Base-by-base conservation (phyloP, 495 filamentous ascomycete genomes). In the Penicillium soppii region DNA sequence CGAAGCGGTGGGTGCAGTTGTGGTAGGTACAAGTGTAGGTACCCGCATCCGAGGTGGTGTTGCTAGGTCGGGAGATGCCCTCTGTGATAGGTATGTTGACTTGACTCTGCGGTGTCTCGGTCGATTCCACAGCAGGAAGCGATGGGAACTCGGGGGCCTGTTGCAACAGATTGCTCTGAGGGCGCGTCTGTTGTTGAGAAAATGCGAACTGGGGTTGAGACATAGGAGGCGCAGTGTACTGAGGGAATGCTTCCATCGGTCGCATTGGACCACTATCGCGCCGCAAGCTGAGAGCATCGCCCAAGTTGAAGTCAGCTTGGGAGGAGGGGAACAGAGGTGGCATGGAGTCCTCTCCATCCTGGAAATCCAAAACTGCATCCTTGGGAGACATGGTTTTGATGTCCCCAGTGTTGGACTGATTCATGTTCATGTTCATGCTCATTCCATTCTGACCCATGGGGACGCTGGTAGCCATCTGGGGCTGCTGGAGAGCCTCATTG, bases 1-100 rank as follows among this genome's bases (percentile, higher is more conserved):
- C 88, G 63, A 98, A 98, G 47, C 94, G 89, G 47, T 82, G 79
- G 0, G 86, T 85, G 65, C 94, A 98, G 40, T 90, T 89, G 66
- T 92, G 90, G 59, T 96, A 95, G 12, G 90, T 95, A 68, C 95
- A 98, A 16, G 90, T 91, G 77, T 97, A 98, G 1, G 90, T 95
- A 10, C 92, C 94, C 23, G 84, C 79, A 58, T 92, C 87, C 1
- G 92, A 87, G 10, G 74, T 77, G 1, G 88, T 82, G 26, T 84
- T 76, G 2, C 68, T 62, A 4, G 90, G 90, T 37, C 78, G 76
- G 30, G 62, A 47, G n/a, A 74, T 68, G n/a, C 55, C 53, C 25
- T 68, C 69, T 26, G 70, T 57, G 46, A 63, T 57, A 32, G 59
- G 53, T 51, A 65, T 46, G 40, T 66, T 68, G 32, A 57, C 37